Conservation (phyloP, 495 filamentous ascomycete species). For the Clohesyomyces aquaticus region DNA sequence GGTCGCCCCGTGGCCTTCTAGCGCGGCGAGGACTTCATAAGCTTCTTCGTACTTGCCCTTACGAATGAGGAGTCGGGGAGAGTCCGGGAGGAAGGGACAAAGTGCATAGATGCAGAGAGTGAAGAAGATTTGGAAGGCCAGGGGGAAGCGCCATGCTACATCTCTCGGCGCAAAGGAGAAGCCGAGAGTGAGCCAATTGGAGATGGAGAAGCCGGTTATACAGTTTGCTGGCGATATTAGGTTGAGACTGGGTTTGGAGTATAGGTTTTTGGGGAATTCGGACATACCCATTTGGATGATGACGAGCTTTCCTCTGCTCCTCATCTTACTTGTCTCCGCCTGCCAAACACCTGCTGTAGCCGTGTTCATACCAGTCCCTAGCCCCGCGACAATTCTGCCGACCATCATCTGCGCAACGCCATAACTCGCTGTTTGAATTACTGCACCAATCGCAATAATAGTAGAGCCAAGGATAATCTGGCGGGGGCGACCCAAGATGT, state of each 20-base stretch:
- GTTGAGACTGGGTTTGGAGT: no score
- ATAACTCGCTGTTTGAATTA: slow-evolving; percentile 42
- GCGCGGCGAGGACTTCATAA: slow-evolving; percentile 43
- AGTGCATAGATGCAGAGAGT: slow-evolving; percentile 33
- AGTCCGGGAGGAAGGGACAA: slow-evolving; percentile 42
- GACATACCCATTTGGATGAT: slow-evolving; percentile 39
- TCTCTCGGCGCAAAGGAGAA: slow-evolving; percentile 38
- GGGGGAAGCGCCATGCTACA: slow-evolving; percentile 39
- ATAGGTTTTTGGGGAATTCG: neutral
- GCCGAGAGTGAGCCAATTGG: slow-evolving; percentile 38
- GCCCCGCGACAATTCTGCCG: slow-evolving; percentile 40
- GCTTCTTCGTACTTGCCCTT: slow-evolving; percentile 46
- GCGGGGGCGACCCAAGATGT: slow-evolving; percentile 32
- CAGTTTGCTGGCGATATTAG: slow-evolving; percentile 30
- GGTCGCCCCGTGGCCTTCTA: slow-evolving; percentile 37
- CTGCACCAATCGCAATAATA: slow-evolving; percentile 39
- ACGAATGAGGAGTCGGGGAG: slow-evolving; percentile 44
- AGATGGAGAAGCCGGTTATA: slow-evolving; percentile 38
- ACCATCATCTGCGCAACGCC: slow-evolving; percentile 42
- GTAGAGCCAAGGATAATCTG: slow-evolving; percentile 39
- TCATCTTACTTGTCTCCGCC: slow-evolving; percentile 42
- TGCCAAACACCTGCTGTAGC: slow-evolving; percentile 43
- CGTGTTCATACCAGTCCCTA: slow-evolving; percentile 45
- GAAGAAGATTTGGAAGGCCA: slow-evolving; percentile 43
- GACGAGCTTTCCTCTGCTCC: slow-evolving; percentile 37